Evolutionary conservation across 805 yeast species (phyloP), one percentile per base, ranked within the genome.

Genomic region (Candida orba): DNA sequence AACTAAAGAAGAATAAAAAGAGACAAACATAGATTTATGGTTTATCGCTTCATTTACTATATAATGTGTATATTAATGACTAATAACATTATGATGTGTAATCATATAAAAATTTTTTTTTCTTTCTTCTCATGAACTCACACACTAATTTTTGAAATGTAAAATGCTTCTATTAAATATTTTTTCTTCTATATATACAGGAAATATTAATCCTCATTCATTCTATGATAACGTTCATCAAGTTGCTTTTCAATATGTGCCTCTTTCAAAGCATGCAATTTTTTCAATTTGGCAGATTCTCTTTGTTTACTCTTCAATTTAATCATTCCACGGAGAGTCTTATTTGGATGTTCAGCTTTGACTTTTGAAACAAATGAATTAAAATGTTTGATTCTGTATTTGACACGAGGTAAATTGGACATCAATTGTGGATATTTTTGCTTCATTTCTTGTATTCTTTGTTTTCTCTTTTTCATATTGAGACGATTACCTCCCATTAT

Each of bases 391-490:
- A 27, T 47, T 45, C 60, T 59, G 50, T 42, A 59, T 41, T 42
- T 55, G 54, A 41, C 47, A 49, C 32, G 13, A 6, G 30, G 34
- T 32, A 51, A 35, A n/a, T 36, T 36, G 25, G 57, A 60, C 66
- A 67, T 64, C 14, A 59, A 52, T 44, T 58, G 57, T 23, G 66
- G 65, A 48, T 64, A 64, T 13, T 48, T 35, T 17, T 40, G 40
- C 10, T 47, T 45, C 34, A 65, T 52, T 13, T 49, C 42, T 10
- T 37, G 29, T 9, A 62, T 22, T 18, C 45, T 41, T 6, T 51
- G 50, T 2, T 48, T 22, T 10, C 49, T 9, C 12, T 57, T 45
- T 6, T 40, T 41, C 27, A 31, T 31, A 43, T 48, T 22, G 34
- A 18, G 30, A 35, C 42, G 39, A 8, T 34, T 44, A 15, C 46